These are phyloP conservation scores for Linanthus parryae DNA, from an alignment of 148 eudicot species.

Conservation along the genomic window DNA sequence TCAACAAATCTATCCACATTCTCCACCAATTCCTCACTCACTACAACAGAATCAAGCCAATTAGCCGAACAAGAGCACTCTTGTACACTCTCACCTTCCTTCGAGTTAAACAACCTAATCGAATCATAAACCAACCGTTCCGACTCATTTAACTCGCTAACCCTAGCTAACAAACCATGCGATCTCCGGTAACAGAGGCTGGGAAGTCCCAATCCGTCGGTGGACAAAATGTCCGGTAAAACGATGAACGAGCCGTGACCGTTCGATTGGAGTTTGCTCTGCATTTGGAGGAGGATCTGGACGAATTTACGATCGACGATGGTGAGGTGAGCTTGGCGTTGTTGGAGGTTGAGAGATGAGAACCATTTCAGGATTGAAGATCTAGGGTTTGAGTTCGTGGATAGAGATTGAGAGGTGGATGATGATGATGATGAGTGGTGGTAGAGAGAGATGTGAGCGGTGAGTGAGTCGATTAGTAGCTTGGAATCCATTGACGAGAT, in stretches of 20 bases:
- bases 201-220: conserved; percentile 29
- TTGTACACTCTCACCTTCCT: conserved; percentile 31
- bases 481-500: conserved; percentile 36
- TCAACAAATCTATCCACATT: conserved; percentile 45
- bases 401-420: conserved; percentile 5
- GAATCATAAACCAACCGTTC: conserved; percentile 30
- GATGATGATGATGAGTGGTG: conserved; percentile 42
- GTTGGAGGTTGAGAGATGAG: conserved; percentile 53
- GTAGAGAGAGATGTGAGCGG: conserved; percentile 88
- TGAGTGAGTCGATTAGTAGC: conserved; percentile 64
- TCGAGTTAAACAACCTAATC: conserved; percentile 50
- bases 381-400: conserved; percentile 29
- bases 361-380: conserved; percentile 67
- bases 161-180: conserved; percentile 49
- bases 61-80: conserved; percentile 6
- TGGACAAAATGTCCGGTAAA: conserved; percentile 55
- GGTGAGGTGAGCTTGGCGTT: conserved; percentile 72
- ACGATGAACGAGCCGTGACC: conserved; percentile 57
- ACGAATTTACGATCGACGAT: conserved; percentile 44
- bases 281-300: conserved; percentile 63
- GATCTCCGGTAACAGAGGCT: conserved; percentile 53
- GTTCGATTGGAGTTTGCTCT: conserved; percentile 22
- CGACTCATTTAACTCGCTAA: conserved; percentile 26
- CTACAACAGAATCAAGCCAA: conserved; percentile 55
- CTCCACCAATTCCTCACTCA: conserved; percentile 46